A percentile compares a stretch with the other conserved stretches of the same genome.
Evolutionary conservation across 2,329 filamentous ascomycete genomes (phyloP).

Genomic region (Apiospora rasikravindrae): DNA sequence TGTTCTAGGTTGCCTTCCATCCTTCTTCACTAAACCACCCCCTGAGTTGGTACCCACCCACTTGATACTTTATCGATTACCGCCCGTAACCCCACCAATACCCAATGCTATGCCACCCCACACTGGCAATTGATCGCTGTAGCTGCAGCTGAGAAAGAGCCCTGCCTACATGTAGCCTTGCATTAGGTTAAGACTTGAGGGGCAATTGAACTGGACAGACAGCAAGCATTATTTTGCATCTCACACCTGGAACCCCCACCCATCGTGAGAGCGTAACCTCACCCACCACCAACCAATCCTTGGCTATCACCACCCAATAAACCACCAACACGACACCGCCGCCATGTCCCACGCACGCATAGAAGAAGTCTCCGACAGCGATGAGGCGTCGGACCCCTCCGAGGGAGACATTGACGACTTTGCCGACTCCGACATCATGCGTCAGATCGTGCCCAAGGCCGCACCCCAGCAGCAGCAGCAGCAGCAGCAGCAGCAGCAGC

Average conservation of each 20-base stretch:
- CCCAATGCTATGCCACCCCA: not conserved
- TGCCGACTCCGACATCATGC: constrained; percentile 61
- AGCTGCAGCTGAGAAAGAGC: not conserved
- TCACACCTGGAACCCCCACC: too few relatives aligned
- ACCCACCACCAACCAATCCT: not conserved
- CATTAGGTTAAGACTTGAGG: too few relatives aligned
- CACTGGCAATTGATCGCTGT: not conserved
- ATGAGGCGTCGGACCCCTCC: constrained; percentile 75
- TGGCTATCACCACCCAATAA: too few relatives aligned
- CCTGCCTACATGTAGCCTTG: too few relatives aligned
- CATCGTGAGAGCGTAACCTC: not conserved
- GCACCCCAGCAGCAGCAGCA: constrained; percentile 34
- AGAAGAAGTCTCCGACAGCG: constrained; percentile 85
- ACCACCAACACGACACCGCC: not conserved
- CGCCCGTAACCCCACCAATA: not conserved
- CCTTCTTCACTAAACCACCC: not conserved
- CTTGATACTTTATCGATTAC: not conserved
- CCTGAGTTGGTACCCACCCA: not conserved
- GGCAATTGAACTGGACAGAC: not conserved
- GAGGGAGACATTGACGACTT: constrained; percentile 81
- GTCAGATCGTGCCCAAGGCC: constrained; percentile 44
- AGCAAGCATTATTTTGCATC: not conserved
- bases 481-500: constrained; percentile 33
- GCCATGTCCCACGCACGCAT: constrained; percentile 84
- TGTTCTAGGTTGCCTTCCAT: not conserved